A percentile compares a stretch with the other conserved stretches of the same genome.
phyloP scores from a whole-genome alignment of 371 early-diverging fungal genomes.

The Mucor mucedo region DNA sequence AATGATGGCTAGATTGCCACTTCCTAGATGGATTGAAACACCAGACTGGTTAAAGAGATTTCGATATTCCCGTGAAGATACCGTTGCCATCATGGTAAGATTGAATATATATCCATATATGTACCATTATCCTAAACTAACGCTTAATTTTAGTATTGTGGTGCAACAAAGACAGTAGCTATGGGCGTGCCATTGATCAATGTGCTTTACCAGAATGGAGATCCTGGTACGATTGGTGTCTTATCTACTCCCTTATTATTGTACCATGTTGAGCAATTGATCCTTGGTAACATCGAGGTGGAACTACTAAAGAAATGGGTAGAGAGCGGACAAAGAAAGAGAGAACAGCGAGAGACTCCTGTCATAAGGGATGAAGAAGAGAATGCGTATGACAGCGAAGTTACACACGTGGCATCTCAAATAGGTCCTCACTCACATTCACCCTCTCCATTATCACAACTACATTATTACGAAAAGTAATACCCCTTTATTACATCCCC shows the following conservation, averaged over 20 bases:
- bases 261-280: slow-evolving; percentile 78
- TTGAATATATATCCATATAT: slow-evolving; percentile 3
- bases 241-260: slow-evolving; percentile 72
- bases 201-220: slow-evolving; percentile 61
- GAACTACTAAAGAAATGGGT: slow-evolving; percentile 37
- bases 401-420: slow-evolving; percentile 25
- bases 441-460: slow-evolving; percentile 28
- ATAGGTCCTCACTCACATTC: slow-evolving; percentile 13
- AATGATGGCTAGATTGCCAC: slow-evolving; percentile 45
- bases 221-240: slow-evolving; percentile 64
- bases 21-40: slow-evolving; percentile 37
- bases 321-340: slow-evolving; percentile 13
- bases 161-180: slow-evolving; percentile 81
- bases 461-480: slow-evolving; percentile 21
- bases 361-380: slow-evolving; percentile 26
- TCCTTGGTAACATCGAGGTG: slow-evolving; percentile 49
- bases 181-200: slow-evolving; percentile 82
- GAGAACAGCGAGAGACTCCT: slow-evolving; percentile 11
- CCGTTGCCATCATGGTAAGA: slow-evolving; percentile 65
- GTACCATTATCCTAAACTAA: neutral
- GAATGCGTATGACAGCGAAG: slow-evolving; percentile 20
- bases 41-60: slow-evolving; percentile 34
- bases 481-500: neutral
- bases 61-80: slow-evolving; percentile 56
- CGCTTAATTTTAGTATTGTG: slow-evolving; percentile 54